These are phyloP conservation scores for Dianthus caryophyllus DNA, from an alignment of 148 eudicot species.

Conservation along the genomic window DNA sequence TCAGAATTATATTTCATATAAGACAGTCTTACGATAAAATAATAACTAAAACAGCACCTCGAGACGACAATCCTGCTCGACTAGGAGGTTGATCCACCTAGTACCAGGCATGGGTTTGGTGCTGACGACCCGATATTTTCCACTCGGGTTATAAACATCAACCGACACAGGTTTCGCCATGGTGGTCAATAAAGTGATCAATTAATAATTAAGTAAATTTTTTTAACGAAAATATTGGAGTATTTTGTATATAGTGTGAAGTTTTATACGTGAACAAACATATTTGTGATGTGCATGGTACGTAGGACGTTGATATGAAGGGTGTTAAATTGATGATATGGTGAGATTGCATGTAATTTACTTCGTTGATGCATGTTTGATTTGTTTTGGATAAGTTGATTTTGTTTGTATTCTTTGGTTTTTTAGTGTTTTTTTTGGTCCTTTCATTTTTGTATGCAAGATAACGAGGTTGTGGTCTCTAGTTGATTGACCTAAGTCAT, in stretches of 20 bases:
- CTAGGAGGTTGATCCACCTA: constrained; percentile 85
- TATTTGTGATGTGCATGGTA: constrained; percentile 5
- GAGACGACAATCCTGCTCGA: constrained; percentile 79
- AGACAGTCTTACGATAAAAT: background rate
- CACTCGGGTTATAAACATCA: constrained; percentile 87
- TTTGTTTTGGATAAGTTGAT: background rate
- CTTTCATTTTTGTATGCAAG: background rate
- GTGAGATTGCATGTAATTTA: background rate
- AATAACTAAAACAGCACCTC: constrained; percentile 42
- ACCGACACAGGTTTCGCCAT: constrained; percentile 88
- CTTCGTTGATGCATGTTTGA: background rate
- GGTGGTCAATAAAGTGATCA: background rate
- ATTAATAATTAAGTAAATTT: background rate
- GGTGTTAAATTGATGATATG: background rate
- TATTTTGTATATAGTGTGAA: background rate
- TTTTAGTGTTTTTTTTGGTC: background rate
- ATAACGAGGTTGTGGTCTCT: constrained; percentile 4
- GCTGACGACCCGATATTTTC: constrained; percentile 91
- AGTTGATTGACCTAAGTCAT: too few relatives aligned
- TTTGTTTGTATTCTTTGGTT: constrained; percentile 1
- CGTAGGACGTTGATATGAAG: background rate
- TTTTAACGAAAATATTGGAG: constrained; percentile 17
- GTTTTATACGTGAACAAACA: constrained; percentile 15
- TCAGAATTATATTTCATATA: background rate
- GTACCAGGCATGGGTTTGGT: constrained; percentile 97